phyloP scores from a whole-genome alignment of 1,284 basidiomycete genomes.

The Ustilago tritici region DNA sequence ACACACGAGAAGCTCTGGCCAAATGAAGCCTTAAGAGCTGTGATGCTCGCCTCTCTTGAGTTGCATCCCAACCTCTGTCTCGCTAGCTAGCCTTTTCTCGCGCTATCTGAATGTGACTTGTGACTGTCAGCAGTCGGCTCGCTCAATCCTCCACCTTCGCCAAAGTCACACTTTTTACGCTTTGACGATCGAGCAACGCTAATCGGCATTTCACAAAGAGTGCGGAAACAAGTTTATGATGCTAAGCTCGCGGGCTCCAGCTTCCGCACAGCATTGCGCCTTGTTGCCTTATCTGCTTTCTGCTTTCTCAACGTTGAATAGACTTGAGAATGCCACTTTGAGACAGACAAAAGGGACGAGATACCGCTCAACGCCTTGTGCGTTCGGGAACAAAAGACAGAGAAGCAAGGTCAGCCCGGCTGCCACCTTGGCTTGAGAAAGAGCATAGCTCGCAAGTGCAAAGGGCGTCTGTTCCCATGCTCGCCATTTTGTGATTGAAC shows the following conservation, averaged over 20 bases:
- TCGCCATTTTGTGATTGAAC: slow-evolving; percentile 10
- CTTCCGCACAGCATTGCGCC: background rate
- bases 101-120: background rate
- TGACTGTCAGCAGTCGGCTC: background rate
- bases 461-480: slow-evolving; percentile 8
- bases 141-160: slow-evolving; percentile 11
- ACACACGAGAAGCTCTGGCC: background rate
- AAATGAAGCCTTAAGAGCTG: background rate
- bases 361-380: background rate
- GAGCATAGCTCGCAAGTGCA: background rate
- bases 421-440: slow-evolving; percentile 1
- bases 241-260: slow-evolving; percentile 1
- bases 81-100: background rate
- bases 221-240: background rate
- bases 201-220: background rate
- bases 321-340: no score
- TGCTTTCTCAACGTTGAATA: background rate
- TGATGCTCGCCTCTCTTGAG: slow-evolving; percentile 9
- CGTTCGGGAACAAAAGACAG: background rate
- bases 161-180: slow-evolving; percentile 10
- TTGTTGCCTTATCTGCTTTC: background rate
- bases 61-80: background rate
- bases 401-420: slow-evolving; percentile 16
- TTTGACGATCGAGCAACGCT: slow-evolving; percentile 3
- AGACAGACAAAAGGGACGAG: background rate